Base-by-base conservation (phyloP, 768 basidiomycete species). In the Lactarius deliciosus region DNA sequence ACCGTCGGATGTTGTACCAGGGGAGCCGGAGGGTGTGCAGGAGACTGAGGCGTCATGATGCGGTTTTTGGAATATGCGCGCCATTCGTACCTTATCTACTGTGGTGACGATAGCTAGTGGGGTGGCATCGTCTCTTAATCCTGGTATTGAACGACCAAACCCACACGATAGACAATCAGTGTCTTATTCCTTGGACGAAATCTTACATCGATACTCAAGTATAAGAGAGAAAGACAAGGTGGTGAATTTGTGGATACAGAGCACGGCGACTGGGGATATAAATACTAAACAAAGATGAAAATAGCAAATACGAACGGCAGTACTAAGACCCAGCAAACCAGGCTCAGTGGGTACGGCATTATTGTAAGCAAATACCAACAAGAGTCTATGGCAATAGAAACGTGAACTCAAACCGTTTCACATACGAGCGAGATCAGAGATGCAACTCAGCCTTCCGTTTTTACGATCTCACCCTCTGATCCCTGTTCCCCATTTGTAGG, bases 381-480 rank as follows among this genome's bases (percentile, higher is more conserved):
- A 68, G 63, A 68, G 64, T 60, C 59, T 58, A 68, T 64, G 18
- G 43, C n/a, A 53, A 53, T 36, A 64, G 53, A 63, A 55, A 64
- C 41, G 53, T 60, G 61, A 40, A 36, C 53, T 54, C 50, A 18
- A 50, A 53, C 47, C 16, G 53, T 55, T 55, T 56, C 54, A 63
- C 61, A 40, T 3, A 41, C 68, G 65, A 58, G 38, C 58, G 68
- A 64, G 65, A 65, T 28, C 69, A 75, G 73, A 78, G 69, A 79
- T 72, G 62, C 72, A 55, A 58, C 68, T 74, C 72, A 74, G 61
- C 81, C 82, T 76, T 92, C 90, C 56, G 86, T 77, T 80, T 91
- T 91, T 68, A 89, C 85, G 56, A 84, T 70, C 64, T 90, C 90
- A 55, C 81, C 70, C 71, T 89, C 86, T 63, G 82, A 80, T 40